These are phyloP conservation scores for Phanerochaete carnosa DNA, from an alignment of 768 basidiomycete species.

Conservation along the genomic window DNA sequence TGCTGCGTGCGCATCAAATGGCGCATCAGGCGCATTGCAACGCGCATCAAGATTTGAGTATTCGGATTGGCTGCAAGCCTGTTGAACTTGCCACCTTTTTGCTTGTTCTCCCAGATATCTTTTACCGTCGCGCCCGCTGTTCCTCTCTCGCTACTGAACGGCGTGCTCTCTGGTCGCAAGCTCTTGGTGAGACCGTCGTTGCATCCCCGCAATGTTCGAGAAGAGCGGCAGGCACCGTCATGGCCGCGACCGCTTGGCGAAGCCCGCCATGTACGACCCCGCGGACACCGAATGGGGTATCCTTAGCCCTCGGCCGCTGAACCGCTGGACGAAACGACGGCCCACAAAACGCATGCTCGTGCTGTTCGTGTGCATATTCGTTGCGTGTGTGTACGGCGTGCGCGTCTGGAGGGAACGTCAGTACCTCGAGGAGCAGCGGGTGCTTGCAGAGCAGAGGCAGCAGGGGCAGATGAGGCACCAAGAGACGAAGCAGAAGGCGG, in stretches of 20 bases:
- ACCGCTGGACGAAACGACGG: slow-evolving; percentile 8
- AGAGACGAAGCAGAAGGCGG: not conserved
- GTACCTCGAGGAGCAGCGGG: not conserved
- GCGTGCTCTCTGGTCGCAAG: not conserved
- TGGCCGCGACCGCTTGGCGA: not conserved
- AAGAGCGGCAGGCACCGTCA: slow-evolving; percentile 8
- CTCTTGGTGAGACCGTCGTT: too few relatives aligned
- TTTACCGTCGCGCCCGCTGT: not conserved
- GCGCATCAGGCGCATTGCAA: not conserved
- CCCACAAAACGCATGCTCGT: slow-evolving; percentile 1
- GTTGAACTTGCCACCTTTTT: slow-evolving; percentile 1
- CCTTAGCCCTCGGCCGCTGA: slow-evolving; percentile 9
- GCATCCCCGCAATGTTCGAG: slow-evolving; percentile 7
- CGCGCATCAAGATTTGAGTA: not conserved
- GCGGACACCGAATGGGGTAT: slow-evolving; percentile 9
- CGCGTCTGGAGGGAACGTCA: slow-evolving; percentile 6
- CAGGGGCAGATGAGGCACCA: not conserved
- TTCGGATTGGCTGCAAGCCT: not conserved
- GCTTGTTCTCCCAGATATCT: not conserved
- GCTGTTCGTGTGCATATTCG: slow-evolving; percentile 2
- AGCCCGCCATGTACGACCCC: slow-evolving; percentile 12
- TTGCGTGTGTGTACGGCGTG: slow-evolving; percentile 8
- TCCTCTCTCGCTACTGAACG: not conserved
- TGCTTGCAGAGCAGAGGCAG: not conserved
- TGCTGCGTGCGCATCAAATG: not conserved